phyloP scores from a whole-genome alignment of 495 filamentous ascomycete species.

The Lichenothelia convexa region DNA sequence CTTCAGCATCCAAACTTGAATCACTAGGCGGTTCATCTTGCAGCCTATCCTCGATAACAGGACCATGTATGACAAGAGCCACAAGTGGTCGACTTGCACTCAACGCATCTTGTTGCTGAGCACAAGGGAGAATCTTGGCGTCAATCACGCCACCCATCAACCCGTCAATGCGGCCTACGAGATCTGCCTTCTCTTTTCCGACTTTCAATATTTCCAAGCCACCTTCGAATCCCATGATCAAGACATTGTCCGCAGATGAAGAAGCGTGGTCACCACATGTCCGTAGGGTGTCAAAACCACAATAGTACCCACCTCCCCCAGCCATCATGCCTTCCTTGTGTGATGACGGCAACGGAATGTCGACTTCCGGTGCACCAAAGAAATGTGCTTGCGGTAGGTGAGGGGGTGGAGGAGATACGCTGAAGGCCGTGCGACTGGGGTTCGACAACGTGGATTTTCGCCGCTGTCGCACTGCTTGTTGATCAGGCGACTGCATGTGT shows the following conservation, averaged over 20 bases:
- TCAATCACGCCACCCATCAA: constrained; percentile 63
- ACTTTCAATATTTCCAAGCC: constrained; percentile 53
- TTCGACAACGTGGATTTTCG: not conserved
- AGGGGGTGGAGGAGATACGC: constrained; percentile 46
- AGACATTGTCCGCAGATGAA: constrained; percentile 42
- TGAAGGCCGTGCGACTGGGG: not conserved
- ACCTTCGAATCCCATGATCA: constrained; percentile 59
- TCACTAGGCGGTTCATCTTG: constrained; percentile 2
- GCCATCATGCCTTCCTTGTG: constrained; percentile 28
- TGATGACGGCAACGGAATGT: constrained; percentile 20
- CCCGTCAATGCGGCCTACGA: constrained; percentile 48
- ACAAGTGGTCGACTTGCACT: constrained; percentile 40
- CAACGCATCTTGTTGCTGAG: constrained; percentile 25
- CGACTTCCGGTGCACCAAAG: constrained; percentile 38
- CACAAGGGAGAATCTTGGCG: constrained; percentile 57
- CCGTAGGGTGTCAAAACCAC: constrained; percentile 56
- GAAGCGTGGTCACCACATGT: constrained; percentile 28
- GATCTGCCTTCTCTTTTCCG: constrained; percentile 44
- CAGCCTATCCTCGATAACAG: constrained; percentile 21
- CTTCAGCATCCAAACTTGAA: not conserved
- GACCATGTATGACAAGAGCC: constrained; percentile 59
- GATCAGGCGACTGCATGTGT: not conserved
- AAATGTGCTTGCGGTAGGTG: constrained; percentile 64
- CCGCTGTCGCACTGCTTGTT: not conserved
- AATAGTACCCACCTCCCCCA: constrained; percentile 49